Percentiles rank a stretch among this genome's conserved stretches.
phyloP scores from a whole-genome alignment of 78 protist genomes.

The Cyanophora paradoxa region DNA sequence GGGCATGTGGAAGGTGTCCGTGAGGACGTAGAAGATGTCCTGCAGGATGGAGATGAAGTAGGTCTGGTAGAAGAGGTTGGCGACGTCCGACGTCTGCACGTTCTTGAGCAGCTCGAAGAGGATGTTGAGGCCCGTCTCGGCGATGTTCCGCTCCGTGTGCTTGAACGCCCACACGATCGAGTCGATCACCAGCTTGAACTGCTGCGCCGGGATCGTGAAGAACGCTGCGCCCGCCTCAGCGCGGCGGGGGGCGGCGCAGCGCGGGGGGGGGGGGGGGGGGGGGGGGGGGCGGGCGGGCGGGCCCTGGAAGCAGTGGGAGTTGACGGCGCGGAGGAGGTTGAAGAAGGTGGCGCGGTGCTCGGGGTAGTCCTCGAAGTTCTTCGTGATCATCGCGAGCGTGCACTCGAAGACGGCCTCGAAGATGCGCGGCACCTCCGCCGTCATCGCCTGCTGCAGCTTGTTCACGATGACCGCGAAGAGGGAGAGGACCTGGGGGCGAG shows the following conservation, averaged over 20 bases:
- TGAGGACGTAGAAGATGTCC: conserved; percentile 53
- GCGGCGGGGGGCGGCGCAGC: too few relatives aligned
- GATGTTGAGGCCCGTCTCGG: conserved; percentile 77
- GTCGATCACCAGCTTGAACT: conserved; percentile 74
- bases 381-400: conserved; percentile 85
- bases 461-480: conserved; percentile 51
- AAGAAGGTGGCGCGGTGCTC: conserved; percentile 84
- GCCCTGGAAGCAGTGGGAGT: conserved; percentile 78
- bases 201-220: conserved; percentile 14
- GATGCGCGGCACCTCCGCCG: conserved; percentile 35
- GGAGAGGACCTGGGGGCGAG: conserved; percentile 52
- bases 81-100: conserved; percentile 7
- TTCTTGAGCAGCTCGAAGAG: conserved; percentile 41
- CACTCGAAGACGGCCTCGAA: conserved; percentile 72
- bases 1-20: conserved; percentile 73
- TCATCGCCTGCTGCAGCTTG: conserved; percentile 20
- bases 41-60: conserved; percentile 39
- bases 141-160: conserved; percentile 79
- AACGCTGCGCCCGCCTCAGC: conserved; percentile 21
- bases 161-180: conserved; percentile 87
- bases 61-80: conserved; percentile 34
- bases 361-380: conserved; percentile 79
- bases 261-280: conserved; percentile 1
- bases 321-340: conserved; percentile 76
- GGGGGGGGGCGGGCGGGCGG: background rate